Evolutionary conservation across 441 rosid species (phyloP), one percentile per base, ranked within the genome.

Genomic region (Gossypium lobatum): DNA sequence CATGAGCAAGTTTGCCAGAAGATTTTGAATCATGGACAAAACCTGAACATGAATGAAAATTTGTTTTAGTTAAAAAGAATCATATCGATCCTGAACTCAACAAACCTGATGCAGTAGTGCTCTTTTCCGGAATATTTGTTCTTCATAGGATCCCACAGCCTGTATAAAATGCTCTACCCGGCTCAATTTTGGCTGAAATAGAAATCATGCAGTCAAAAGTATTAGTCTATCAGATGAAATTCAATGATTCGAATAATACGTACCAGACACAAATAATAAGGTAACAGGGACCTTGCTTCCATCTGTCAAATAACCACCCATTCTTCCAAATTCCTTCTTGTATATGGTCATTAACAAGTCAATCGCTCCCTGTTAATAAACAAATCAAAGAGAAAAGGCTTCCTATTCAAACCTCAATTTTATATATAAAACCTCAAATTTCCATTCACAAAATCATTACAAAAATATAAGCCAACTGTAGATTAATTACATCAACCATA

Each of bases 151-250:
- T 81, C 97, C 98, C 79, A 95, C 93, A 61, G 93, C 90, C 83
- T 89, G 96, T 76, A 95, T 90, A 75, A 95, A 95, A 77, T 82
- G 89, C 83, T 91, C 99, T 73, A 95, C 97, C 62, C 84, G 80
- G 50, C 78, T 79, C 80, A 95, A 85, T 80, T 87, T 81, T 25
- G 95, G 89, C 99, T 95, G 87, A 79, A 72, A 79, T 64, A 61
- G 48, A 18, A 71, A 71, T 75, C 70, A 73, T 58, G 6, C 7
- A 59, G 64, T 3, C 76, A 61, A 45, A 16, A 1, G 28, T 67
- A 26, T 69, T 26, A 69, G 61, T 10, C 8, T 9, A 42, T 48
- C 34, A 69, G 34, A 65, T 73, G 6, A 70, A 76, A 28, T 31
- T 54, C 23, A 75, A 64, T 25, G 70, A 69, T 26, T 59, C 69